A percentile compares a stretch with the other conserved stretches of the same genome.
Evolutionary conservation across 176 grass and related monocot genomes (phyloP).

Genomic region (Oryza nivara): DNA sequence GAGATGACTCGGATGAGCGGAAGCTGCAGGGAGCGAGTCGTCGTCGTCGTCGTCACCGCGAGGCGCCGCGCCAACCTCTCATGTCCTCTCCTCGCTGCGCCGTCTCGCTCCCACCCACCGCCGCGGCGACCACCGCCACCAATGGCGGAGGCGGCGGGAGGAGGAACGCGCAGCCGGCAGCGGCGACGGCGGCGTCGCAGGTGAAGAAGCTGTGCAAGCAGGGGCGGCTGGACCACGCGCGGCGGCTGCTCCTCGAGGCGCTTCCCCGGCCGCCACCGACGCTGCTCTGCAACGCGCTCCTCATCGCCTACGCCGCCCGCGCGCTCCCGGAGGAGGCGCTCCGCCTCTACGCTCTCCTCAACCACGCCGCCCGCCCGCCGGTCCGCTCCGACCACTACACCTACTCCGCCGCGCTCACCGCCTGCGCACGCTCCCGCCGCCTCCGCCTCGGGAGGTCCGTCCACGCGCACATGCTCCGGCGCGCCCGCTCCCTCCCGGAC

Average conservation of each 20-base stretch:
- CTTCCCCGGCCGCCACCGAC: conserved; percentile 59
- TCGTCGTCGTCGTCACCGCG: too few relatives aligned
- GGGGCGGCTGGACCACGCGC: conserved; percentile 70
- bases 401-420: conserved; percentile 87
- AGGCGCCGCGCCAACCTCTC: too few relatives aligned
- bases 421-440: conserved; percentile 67
- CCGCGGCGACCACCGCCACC: not conserved
- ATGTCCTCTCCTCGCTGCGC: conserved; percentile 43
- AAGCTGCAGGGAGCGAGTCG: too few relatives aligned
- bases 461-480: conserved; percentile 71
- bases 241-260: conserved; percentile 62
- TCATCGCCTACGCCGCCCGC: conserved; percentile 83
- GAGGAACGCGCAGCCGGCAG: conserved; percentile 23
- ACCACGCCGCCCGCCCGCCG: conserved; percentile 37
- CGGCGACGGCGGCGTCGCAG: conserved; percentile 39
- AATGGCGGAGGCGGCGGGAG: not conserved
- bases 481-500: conserved; percentile 46
- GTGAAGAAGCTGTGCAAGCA: conserved; percentile 80
- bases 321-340: conserved; percentile 73
- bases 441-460: conserved; percentile 73
- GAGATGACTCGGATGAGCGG: conserved; percentile 22
- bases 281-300: conserved; percentile 76
- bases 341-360: conserved; percentile 83
- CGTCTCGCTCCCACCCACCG: conserved; percentile 13
- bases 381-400: conserved; percentile 80